A percentile compares a stretch with the other conserved stretches of the same genome.
phyloP scores from a whole-genome alignment of 2,329 filamentous ascomycete genomes.

The Cladosporium austrohemisphaericum region DNA sequence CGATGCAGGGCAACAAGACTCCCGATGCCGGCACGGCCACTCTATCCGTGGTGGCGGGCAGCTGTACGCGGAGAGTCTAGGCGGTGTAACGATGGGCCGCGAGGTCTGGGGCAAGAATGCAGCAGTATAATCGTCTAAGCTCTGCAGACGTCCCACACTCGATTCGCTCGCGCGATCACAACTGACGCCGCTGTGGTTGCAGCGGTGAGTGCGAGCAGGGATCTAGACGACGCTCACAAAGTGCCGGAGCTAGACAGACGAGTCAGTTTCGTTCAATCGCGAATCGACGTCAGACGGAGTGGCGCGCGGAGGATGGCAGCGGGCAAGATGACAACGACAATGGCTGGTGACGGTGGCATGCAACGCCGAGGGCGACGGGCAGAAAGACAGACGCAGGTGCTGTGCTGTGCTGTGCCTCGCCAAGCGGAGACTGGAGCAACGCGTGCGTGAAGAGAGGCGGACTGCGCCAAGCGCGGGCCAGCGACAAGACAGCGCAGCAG shows the following conservation, averaged over 20 bases:
- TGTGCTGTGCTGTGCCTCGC: too few species aligned
- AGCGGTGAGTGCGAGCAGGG: conserved; percentile 13
- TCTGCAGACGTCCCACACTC: conserved; percentile 4
- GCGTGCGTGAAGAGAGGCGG: neutral
- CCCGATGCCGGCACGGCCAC: neutral
- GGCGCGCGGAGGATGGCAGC: too few species aligned
- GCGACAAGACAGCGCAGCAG: too few species aligned
- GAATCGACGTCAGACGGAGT: conserved; percentile 7
- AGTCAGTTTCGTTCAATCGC: conserved; percentile 14
- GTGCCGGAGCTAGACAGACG: neutral
- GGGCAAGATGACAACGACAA: too few species aligned
- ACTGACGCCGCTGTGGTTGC: conserved; percentile 7
- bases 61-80: conserved; percentile 8
- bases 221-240: neutral
- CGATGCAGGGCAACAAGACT: conserved; percentile 12
- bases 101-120: conserved; percentile 11
- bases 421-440: conserved; percentile 7
- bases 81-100: conserved; percentile 14
- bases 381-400: too few species aligned
- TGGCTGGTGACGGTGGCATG: neutral
- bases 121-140: conserved; percentile 14
- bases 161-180: conserved; percentile 10
- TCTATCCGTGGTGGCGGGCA: conserved; percentile 8
- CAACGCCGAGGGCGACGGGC: conserved; percentile 1
- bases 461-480: neutral